phyloP scores from a whole-genome alignment of 2,329 filamentous ascomycete species.

The Cladophialophora carrionii region DNA sequence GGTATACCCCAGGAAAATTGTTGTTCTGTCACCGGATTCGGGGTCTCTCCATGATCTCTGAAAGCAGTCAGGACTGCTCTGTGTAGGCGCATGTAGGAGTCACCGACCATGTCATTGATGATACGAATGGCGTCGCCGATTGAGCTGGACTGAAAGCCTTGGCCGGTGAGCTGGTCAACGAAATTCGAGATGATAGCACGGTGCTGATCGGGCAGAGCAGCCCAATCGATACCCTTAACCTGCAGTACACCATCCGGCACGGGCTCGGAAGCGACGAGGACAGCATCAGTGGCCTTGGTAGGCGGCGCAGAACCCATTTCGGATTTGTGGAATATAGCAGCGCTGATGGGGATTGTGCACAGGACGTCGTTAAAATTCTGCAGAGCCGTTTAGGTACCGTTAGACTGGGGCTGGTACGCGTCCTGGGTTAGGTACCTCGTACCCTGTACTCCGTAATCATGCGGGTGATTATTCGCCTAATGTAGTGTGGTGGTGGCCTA shows the following conservation, averaged over 20 bases:
- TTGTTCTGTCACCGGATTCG: conserved; percentile 77
- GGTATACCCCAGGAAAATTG: conserved; percentile 96
- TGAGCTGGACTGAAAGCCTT: conserved; percentile 81
- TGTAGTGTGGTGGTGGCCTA: neutral
- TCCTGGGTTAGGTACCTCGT: too few relatives aligned
- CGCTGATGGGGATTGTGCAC: neutral
- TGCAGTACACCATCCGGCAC: conserved; percentile 77
- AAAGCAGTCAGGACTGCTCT: conserved; percentile 39
- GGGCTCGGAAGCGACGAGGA: conserved; percentile 80
- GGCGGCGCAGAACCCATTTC: conserved; percentile 54
- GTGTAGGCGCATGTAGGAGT: conserved; percentile 5
- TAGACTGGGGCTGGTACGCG: neutral
- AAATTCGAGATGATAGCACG: conserved; percentile 85
- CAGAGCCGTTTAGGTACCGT: too few relatives aligned
- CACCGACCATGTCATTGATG: conserved; percentile 89
- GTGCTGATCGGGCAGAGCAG: conserved; percentile 70
- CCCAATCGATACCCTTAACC: conserved; percentile 91
- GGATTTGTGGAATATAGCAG: neutral
- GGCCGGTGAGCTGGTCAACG: conserved; percentile 76
- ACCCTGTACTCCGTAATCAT: too few relatives aligned
- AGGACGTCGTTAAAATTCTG: neutral
- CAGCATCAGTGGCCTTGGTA: conserved; percentile 71
- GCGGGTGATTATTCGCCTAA: neutral
- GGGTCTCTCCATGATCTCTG: conserved; percentile 79
- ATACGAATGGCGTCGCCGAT: conserved; percentile 87